A percentile compares a stretch with the other conserved stretches of the same genome.
Evolutionary conservation across 2,329 filamentous ascomycete genomes (phyloP).

Genomic region (Fusarium sp.): DNA sequence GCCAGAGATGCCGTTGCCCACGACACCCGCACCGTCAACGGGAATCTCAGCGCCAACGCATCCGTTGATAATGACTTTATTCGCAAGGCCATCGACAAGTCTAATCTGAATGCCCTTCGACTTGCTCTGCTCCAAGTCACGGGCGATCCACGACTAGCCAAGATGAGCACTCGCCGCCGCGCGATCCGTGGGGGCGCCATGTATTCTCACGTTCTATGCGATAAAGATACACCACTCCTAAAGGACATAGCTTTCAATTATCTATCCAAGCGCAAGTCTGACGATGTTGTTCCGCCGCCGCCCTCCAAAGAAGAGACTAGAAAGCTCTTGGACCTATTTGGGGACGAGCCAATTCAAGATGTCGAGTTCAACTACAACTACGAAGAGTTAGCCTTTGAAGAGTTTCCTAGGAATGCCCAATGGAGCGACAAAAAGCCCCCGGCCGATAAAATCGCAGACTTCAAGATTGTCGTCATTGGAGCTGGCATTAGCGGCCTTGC

Average conservation of each 20-base stretch:
- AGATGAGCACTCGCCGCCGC: background rate
- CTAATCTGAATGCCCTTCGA: background rate
- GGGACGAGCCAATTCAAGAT: background rate
- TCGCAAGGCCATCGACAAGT: background rate
- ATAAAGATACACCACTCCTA: background rate
- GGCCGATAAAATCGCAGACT: background rate
- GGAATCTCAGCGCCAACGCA: background rate
- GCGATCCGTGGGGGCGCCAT: background rate
- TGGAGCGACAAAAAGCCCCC: background rate
- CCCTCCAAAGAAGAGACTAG: background rate
- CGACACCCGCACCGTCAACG: background rate
- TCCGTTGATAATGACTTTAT: background rate
- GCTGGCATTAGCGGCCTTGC: background rate
- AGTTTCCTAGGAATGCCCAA: background rate
- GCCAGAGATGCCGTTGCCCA: background rate
- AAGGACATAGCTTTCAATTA: background rate
- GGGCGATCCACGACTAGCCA: background rate
- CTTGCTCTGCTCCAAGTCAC: background rate
- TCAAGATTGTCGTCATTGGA: background rate
- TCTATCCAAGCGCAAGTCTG: background rate
- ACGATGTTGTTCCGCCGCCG: no score
- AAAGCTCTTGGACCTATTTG: background rate
- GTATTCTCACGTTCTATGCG: background rate
- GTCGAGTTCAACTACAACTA: background rate
- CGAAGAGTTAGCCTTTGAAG: background rate